Evolutionary conservation across 2,329 filamentous ascomycete species (phyloP).

Genomic region (Helminthosporium solani): DNA sequence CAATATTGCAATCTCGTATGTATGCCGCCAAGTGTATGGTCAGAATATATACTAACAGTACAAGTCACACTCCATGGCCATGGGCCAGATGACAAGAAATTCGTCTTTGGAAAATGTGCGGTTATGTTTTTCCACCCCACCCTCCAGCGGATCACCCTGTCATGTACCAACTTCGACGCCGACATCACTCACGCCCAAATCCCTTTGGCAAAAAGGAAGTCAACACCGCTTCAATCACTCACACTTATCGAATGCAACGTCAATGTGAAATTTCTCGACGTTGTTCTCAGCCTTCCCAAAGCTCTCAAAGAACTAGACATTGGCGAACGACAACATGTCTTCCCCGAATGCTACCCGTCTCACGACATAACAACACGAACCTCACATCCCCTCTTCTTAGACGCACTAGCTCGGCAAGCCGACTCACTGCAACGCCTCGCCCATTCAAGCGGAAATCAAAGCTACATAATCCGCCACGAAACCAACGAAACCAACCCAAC

Average conservation of each 20-base stretch:
- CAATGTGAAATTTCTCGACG: conserved; percentile 26
- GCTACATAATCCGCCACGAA: conserved; percentile 10
- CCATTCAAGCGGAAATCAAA: conserved; percentile 28
- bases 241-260: conserved; percentile 43
- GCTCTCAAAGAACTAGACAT: conserved; percentile 35
- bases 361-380: conserved; percentile 19
- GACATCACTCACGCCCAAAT: conserved; percentile 15
- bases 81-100: conserved; percentile 27
- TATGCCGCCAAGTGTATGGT: not conserved
- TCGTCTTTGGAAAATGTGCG: conserved; percentile 24
- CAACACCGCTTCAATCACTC: conserved; percentile 33
- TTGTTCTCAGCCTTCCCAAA: conserved; percentile 33
- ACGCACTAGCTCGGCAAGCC: conserved; percentile 32
- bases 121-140: conserved; percentile 38
- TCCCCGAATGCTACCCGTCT: conserved; percentile 24
- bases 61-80: conserved; percentile 38
- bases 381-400: conserved; percentile 26
- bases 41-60: conserved; percentile 9
- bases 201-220: conserved; percentile 17
- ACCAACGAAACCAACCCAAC: conserved; percentile 17
- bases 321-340: conserved; percentile 34
- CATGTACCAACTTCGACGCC: conserved; percentile 34
- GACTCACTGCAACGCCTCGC: conserved; percentile 31
- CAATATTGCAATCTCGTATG: conserved; percentile 36
- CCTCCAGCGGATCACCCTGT: conserved; percentile 32